Evolutionary conservation across 2,329 filamentous ascomycete genomes (phyloP), one percentile per base, ranked within the genome.

Genomic region (Xylaria sp.): DNA sequence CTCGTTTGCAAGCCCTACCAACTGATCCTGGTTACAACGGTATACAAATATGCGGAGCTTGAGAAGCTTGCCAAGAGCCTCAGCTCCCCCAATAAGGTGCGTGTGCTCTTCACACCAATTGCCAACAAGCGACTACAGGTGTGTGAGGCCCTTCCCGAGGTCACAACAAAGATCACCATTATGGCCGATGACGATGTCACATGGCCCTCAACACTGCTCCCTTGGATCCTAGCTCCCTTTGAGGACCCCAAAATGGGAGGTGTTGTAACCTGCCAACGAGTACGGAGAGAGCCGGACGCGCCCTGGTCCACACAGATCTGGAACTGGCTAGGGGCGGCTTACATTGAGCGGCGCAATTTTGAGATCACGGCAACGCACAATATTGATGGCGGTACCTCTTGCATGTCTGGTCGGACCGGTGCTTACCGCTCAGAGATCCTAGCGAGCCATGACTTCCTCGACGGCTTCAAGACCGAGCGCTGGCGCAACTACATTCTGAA

Each of bases 111-210:
- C 71, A 92, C 94, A 34, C 85, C 88, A 69, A 94, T 97, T 78
- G 94, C 95, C 74, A 98, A 98, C 84, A 98, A 98, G 84, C 92
- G 95, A 64, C 89, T 95, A 21, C 95, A 98, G 80, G 94, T 98
- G 78, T 97, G 93, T 79, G 89, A 93, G 78, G 95, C 94, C 3
- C 92, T 98, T 56, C 94, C 94, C 21, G 88, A 93, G 73, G 93
- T 98, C 66, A 86, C 84, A 73, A 98, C 95, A 0, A 83, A 86
- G 60, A 94, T 98, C 77, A 97, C 93, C 45, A 88, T 98, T 75
- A 93, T 98, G 84, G 94, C 94, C 30, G 95, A 98, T 78, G 95
- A 98, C 81, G 95, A 98, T 79, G 95, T 98, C 70, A 94, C 92
- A 74, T 97, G 95, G 92, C 94, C 94, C 3, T 85, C 86, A 17